phyloP scores from a whole-genome alignment of 768 basidiomycete genomes.

The Lactarius sanguifluus region DNA sequence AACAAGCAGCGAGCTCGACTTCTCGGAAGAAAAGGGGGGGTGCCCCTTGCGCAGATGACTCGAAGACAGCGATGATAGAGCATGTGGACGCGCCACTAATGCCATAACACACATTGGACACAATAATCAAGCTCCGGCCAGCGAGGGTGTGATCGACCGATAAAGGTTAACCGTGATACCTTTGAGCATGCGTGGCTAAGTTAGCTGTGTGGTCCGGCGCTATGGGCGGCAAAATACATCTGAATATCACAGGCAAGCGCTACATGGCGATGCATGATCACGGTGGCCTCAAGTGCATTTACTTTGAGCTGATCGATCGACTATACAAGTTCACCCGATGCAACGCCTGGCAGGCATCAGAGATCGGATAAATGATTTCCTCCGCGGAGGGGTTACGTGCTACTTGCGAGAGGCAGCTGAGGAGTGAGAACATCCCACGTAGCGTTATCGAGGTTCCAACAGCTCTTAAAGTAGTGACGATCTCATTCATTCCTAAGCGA shows the following conservation, averaged over 20 bases:
- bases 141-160: neutral
- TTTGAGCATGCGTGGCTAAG: neutral
- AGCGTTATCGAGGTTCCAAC: neutral
- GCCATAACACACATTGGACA: neutral
- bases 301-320: slow-evolving; percentile 7
- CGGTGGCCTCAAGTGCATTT: neutral
- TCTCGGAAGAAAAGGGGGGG: neutral
- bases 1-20: neutral
- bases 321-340: slow-evolving; percentile 6
- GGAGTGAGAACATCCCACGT: neutral
- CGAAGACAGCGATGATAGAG: slow-evolving; percentile 1
- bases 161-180: neutral
- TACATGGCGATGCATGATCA: neutral
- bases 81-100: neutral
- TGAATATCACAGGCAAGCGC: neutral
- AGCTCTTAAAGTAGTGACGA: slow-evolving; percentile 3
- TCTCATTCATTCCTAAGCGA: neutral
- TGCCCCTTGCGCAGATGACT: neutral
- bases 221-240: neutral
- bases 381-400: neutral
- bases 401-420: neutral
- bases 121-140: neutral
- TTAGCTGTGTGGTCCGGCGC: neutral
- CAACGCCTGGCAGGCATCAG: slow-evolving; percentile 7
- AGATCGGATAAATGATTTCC: slow-evolving; percentile 18